Evolutionary conservation across 1,284 basidiomycete genomes (phyloP).

Genomic region (Tilletia setariae): DNA sequence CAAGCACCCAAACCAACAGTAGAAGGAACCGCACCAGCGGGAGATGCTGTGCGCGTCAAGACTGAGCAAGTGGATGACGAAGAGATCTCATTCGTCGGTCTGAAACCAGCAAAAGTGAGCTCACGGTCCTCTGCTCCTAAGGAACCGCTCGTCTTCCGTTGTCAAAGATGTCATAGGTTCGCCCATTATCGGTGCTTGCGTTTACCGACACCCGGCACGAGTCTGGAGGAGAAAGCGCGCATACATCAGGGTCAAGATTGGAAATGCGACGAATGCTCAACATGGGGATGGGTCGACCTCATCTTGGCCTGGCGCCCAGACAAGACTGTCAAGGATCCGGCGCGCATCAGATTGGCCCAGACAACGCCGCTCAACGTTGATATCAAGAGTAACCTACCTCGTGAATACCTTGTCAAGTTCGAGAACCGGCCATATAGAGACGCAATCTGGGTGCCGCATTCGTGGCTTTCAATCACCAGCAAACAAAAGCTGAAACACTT

Average conservation of each 20-base stretch:
- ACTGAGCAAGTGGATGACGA: conserved; percentile 17
- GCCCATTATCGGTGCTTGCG: conserved; percentile 36
- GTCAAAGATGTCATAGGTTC: conserved; percentile 34
- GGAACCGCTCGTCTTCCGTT: conserved; percentile 30
- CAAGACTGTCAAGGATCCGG: conserved; percentile 20
- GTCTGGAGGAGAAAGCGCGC: conserved; percentile 25
- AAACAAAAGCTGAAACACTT: conserved; percentile 21
- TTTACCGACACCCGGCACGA: background rate
- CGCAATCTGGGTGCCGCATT: conserved; percentile 38
- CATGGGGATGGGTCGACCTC: conserved; percentile 31
- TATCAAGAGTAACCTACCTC: conserved; percentile 15
- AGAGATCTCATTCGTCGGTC: conserved; percentile 22
- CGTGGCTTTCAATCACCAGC: conserved; percentile 30
- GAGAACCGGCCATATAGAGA: conserved; percentile 31
- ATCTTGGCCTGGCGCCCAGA: conserved; percentile 39
- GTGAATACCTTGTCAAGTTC: conserved; percentile 42
- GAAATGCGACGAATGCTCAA: conserved; percentile 33
- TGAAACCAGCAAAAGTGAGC: conserved; percentile 16
- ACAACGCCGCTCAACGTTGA: conserved; percentile 19
- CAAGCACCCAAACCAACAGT: too few species aligned
- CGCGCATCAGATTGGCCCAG: conserved; percentile 23
- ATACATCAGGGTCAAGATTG: conserved; percentile 25
- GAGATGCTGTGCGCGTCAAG: conserved; percentile 7
- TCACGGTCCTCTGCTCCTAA: conserved; percentile 12
- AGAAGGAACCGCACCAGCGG: too few species aligned